Base-by-base conservation (phyloP, 2,329 filamentous ascomycete species). In the Fusarium aywerte region DNA sequence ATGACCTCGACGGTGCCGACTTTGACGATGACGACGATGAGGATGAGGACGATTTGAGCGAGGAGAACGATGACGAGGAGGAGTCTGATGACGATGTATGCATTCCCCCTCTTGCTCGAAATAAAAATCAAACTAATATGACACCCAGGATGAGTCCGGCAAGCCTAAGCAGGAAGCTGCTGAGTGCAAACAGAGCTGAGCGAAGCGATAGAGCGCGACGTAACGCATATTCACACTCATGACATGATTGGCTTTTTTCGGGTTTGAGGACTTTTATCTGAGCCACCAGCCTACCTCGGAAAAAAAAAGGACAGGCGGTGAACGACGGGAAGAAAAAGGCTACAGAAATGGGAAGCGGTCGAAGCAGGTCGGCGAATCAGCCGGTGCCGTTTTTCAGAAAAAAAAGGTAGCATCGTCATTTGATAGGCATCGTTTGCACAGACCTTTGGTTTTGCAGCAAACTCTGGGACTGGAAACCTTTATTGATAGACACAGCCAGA, bases 161-260 rank as follows among this genome's bases (percentile, higher is more conserved):
- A 96, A 95, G 86, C 93, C 93, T 60, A 96, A 96, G 86, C 93
- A 96, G 83, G 93, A 97, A 82, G 90, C 93, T 71, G 92, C 93
- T 71, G 93, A 97, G 84, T 97, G 93, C 89, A 97, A 97, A 87
- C 93, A 96, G 83, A 96, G 92, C 83, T 97, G 88, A 85, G 81
- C 62, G 65, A 54, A 59, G 49, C 48, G 65, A 80, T 73, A 80
- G 83, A 69, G 84, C 51, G 47, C 57, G 40, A 67, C 62, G 68
- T 40, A 49, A 52, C 47, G 52, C 59, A 66, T 59, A 57, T 57
- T 62, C 51, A 58, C 50, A 61, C 56, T 72, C 58, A 73, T 71
- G 68, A 71, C 58, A 73, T 69, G 69, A 72, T 70, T 65, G 69
- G 58, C 53, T 66, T 71, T 60, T 53, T 51, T 64, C 48, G 53